Conservation (phyloP, 352 stramenopile genomes). For the Phytophthora pini region DNA sequence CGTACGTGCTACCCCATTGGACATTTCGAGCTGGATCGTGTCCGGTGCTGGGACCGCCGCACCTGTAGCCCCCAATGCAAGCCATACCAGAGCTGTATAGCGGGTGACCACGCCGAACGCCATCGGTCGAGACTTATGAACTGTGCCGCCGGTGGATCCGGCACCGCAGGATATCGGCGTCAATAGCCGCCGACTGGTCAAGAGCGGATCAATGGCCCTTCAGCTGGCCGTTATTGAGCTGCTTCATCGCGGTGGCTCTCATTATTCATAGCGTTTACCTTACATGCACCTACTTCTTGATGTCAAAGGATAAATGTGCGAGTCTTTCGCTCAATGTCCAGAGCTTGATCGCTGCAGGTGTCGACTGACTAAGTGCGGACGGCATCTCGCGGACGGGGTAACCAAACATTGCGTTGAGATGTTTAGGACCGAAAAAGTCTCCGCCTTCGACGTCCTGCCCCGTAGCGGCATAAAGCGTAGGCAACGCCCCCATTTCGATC, state of each 20-base stretch:
- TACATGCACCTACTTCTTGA: slow-evolving; percentile 18
- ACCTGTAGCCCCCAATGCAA: slow-evolving; percentile 9
- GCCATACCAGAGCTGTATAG: slow-evolving; percentile 24
- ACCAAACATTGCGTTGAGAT: slow-evolving; percentile 48
- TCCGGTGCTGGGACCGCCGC: slow-evolving; percentile 12
- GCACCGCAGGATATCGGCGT: slow-evolving; percentile 17
- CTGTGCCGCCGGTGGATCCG: slow-evolving; percentile 11
- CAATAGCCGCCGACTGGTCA: slow-evolving; percentile 24
- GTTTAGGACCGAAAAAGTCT: slow-evolving; percentile 36
- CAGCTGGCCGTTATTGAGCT: slow-evolving; percentile 3
- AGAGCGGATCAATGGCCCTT: slow-evolving; percentile 18
- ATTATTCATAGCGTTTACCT: slow-evolving; percentile 12
- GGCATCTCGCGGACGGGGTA: slow-evolving; percentile 42
- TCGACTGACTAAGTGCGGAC: slow-evolving; percentile 32
- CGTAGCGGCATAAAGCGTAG: slow-evolving; percentile 51
- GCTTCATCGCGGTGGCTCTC: slow-evolving; percentile 8
- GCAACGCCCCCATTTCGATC: slow-evolving; percentile 48
- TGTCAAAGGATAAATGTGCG: slow-evolving; percentile 38
- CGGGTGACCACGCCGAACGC: slow-evolving; percentile 4
- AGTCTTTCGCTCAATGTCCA: slow-evolving; percentile 55
- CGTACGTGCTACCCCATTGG: slow-evolving; percentile 28
- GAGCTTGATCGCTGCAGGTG: slow-evolving; percentile 36
- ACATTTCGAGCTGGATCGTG: slow-evolving; percentile 57
- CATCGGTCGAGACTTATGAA: slow-evolving; percentile 14
- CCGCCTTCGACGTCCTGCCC: slow-evolving; percentile 25